Conservation (phyloP, 2,329 filamentous ascomycete genomes). For the Colletotrichum endophyticum region DNA sequence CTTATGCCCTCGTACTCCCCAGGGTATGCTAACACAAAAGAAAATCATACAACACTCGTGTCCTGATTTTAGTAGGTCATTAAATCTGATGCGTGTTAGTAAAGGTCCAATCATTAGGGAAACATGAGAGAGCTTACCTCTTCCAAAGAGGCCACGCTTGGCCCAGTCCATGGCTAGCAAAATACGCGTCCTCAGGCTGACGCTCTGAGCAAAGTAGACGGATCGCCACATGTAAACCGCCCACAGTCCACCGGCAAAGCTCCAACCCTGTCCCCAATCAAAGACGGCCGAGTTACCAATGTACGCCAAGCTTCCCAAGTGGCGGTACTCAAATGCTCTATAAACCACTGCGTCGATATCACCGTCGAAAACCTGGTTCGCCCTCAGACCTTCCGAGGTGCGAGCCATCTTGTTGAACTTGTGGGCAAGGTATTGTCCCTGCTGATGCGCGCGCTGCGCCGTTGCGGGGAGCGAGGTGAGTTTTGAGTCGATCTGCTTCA, state of each 20-base stretch:
- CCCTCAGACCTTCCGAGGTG: slow-evolving; percentile 73
- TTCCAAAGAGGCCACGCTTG: slow-evolving; percentile 93
- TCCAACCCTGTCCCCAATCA: slow-evolving; percentile 81
- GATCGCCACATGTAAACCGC: slow-evolving; percentile 96
- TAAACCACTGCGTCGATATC: slow-evolving; percentile 93
- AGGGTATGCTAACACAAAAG: slow-evolving; percentile 7
- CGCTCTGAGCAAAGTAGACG: slow-evolving; percentile 97
- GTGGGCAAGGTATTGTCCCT: slow-evolving; percentile 88
- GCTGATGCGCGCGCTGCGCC: slow-evolving; percentile 94
- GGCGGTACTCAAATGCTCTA: slow-evolving; percentile 92
- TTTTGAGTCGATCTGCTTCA: slow-evolving; percentile 92
- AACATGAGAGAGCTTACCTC: slow-evolving; percentile 68
- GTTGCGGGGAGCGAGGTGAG: slow-evolving; percentile 94
- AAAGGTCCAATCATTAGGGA: not conserved
- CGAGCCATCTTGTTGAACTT: slow-evolving; percentile 94
- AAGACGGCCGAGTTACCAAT: slow-evolving; percentile 97
- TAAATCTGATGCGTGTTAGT: slow-evolving; percentile 30
- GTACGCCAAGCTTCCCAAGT: slow-evolving; percentile 91
- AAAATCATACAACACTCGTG: not conserved
- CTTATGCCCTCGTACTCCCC: not conserved
- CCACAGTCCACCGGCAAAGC: slow-evolving; percentile 80
- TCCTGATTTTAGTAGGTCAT: slow-evolving; percentile 34
- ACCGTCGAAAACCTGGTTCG: slow-evolving; percentile 85
- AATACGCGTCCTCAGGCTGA: slow-evolving; percentile 87
- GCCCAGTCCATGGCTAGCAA: slow-evolving; percentile 98